Evolutionary conservation across 306 rosid species (phyloP).

Genomic region (Casuarina glauca): DNA sequence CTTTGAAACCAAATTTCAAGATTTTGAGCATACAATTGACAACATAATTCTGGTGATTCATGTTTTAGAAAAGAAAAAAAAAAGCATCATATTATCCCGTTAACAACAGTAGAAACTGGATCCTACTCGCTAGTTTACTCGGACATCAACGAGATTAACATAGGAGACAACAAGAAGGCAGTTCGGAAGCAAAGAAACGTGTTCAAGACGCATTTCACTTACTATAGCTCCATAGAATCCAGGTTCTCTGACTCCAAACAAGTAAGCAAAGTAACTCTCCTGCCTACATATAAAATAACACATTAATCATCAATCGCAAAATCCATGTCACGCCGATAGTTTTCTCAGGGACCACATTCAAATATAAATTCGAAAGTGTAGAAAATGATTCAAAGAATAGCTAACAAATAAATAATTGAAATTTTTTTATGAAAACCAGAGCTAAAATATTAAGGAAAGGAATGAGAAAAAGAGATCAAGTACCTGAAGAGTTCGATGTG

Average conservation of each 20-base stretch:
- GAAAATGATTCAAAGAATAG: not conserved
- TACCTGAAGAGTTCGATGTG: slow-evolving; percentile 89
- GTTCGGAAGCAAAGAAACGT: not conserved
- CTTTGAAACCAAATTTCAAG: not conserved
- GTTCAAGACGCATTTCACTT: slow-evolving; percentile 31
- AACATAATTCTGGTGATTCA: not conserved
- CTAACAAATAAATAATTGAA: not conserved
- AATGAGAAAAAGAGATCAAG: not conserved
- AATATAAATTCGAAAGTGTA: not conserved
- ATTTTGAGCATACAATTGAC: not conserved
- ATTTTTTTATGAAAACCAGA: too few relatives aligned
- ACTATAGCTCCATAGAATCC: slow-evolving; percentile 91
- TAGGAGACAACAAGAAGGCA: not conserved
- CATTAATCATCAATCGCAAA: slow-evolving; percentile 14
- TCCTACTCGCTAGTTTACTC: not conserved
- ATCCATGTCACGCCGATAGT: not conserved
- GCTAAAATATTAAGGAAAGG: not conserved
- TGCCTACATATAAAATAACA: slow-evolving; percentile 40
- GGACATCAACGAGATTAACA: not conserved
- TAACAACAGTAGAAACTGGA: not conserved
- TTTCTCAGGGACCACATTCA: not conserved
- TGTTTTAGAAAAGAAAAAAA: not conserved
- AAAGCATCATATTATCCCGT: not conserved
- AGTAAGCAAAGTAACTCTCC: slow-evolving; percentile 93
- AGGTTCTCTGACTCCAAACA: slow-evolving; percentile 84